Evolutionary conservation across 2,329 filamentous ascomycete genomes (phyloP).

Genomic region (Mycosphaerella arachidis): DNA sequence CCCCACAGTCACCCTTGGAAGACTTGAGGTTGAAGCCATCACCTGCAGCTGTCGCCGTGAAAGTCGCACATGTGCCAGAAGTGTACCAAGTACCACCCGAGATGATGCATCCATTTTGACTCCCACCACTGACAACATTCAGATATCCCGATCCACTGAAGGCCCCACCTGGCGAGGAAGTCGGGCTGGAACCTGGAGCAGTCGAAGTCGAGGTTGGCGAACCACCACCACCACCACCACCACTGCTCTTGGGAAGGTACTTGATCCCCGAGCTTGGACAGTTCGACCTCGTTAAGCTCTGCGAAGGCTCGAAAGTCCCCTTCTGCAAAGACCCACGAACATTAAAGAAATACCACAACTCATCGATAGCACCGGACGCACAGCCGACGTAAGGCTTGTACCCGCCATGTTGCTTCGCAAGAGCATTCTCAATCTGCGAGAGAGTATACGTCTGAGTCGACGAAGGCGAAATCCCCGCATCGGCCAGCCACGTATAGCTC

Average conservation of each 20-base stretch:
- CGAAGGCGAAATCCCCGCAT: conserved; percentile 57
- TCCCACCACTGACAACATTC: conserved; percentile 49
- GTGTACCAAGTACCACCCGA: conserved; percentile 63
- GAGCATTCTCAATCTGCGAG: conserved; percentile 55
- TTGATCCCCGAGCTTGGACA: conserved; percentile 62
- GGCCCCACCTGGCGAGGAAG: conserved; percentile 31
- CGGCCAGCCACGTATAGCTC: conserved; percentile 58
- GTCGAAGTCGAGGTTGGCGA: conserved; percentile 28
- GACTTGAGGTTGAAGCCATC: conserved; percentile 54
- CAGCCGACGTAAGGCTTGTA: conserved; percentile 59
- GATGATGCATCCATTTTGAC: conserved; percentile 62
- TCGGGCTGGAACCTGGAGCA: conserved; percentile 30
- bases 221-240: conserved; percentile 26
- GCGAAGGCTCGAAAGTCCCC: conserved; percentile 56
- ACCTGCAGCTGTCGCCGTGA: conserved; percentile 47
- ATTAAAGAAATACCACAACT: conserved; percentile 63
- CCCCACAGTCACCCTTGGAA: conserved; percentile 56
- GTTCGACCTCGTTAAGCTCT: conserved; percentile 52
- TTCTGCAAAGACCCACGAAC: conserved; percentile 55
- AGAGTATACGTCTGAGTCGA: conserved; percentile 55
- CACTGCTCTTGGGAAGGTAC: conserved; percentile 55
- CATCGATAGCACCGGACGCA: conserved; percentile 44
- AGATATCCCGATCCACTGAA: conserved; percentile 59
- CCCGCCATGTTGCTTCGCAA: conserved; percentile 50
- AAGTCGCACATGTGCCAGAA: conserved; percentile 63